Conservation (phyloP, 495 filamentous ascomycete genomes). For the Chaetomidium leptoderma region DNA sequence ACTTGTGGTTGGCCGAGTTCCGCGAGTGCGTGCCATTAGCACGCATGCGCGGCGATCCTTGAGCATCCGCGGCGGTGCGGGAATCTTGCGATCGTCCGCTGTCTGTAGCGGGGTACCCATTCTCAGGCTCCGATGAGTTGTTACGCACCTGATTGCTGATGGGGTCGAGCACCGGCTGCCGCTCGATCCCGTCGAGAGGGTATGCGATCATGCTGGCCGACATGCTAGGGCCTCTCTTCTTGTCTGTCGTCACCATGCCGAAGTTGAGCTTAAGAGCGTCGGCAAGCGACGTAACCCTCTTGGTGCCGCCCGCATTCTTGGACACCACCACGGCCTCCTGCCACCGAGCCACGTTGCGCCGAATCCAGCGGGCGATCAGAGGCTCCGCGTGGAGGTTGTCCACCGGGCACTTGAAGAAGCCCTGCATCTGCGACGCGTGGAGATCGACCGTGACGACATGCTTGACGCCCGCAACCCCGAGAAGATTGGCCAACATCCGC, state of each 20-base stretch:
- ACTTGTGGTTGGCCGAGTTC: slow-evolving; percentile 22
- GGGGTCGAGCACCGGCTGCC: slow-evolving; percentile 32
- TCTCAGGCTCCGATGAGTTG: slow-evolving; percentile 30
- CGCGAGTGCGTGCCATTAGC: slow-evolving; percentile 31
- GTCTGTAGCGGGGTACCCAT: slow-evolving; percentile 19
- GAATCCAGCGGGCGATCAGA: slow-evolving; percentile 92
- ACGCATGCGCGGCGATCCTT: slow-evolving; percentile 38
- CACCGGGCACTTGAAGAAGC: slow-evolving; percentile 96
- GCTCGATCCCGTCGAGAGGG: slow-evolving; percentile 44
- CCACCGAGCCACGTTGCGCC: slow-evolving; percentile 81
- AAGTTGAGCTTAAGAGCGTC: slow-evolving; percentile 97
- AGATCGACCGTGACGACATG: slow-evolving; percentile 97
- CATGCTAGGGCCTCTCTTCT: slow-evolving; percentile 64
- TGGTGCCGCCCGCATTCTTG: slow-evolving; percentile 96
- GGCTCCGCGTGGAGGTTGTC: slow-evolving; percentile 97
- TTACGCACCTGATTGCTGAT: slow-evolving; percentile 31
- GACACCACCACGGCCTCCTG: slow-evolving; percentile 90
- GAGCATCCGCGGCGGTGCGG: slow-evolving; percentile 33
- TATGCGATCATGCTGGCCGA: slow-evolving; percentile 63
- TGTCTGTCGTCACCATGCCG: slow-evolving; percentile 92
- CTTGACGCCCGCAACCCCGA: slow-evolving; percentile 88
- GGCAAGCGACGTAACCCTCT: slow-evolving; percentile 91
- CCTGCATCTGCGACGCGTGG: slow-evolving; percentile 97
- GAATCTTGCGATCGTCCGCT: slow-evolving; percentile 20
- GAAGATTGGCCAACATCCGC: slow-evolving; percentile 91